Evolutionary conservation across 2,329 filamentous ascomycete species (phyloP).

Genomic region (Pseudogymnoascus sp.): DNA sequence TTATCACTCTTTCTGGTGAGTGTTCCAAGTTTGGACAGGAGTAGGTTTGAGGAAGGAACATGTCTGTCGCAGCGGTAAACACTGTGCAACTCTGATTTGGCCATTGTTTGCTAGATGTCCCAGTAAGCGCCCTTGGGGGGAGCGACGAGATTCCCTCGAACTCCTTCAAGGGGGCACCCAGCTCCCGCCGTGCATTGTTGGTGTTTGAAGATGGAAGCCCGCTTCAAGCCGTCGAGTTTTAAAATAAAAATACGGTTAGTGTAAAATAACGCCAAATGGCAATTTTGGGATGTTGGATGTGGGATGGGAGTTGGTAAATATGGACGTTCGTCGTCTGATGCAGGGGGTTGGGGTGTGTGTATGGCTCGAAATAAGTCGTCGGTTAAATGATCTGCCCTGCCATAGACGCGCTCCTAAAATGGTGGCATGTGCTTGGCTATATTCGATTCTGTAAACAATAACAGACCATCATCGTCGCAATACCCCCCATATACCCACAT

Average conservation of each 20-base stretch:
- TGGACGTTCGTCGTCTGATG: background rate
- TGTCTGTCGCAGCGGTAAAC: background rate
- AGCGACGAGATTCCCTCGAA: background rate
- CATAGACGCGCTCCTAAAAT: conserved; percentile 5
- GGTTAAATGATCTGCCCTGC: conserved; percentile 5
- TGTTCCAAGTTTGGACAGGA: background rate
- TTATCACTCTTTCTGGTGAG: background rate
- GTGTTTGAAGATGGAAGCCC: background rate
- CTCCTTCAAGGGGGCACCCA: background rate
- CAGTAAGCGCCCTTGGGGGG: background rate
- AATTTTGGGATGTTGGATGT: background rate
- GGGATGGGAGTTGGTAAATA: background rate
- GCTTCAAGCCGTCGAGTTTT: conserved; percentile 5
- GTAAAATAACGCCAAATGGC: background rate
- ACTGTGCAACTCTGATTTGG: conserved; percentile 5
- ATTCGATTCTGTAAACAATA: conserved; percentile 7
- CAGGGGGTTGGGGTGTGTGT: background rate
- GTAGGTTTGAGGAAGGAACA: background rate
- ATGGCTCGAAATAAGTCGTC: background rate
- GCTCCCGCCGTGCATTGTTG: conserved; percentile 1
- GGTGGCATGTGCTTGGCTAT: conserved; percentile 5
- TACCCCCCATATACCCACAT: background rate
- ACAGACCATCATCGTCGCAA: conserved; percentile 1
- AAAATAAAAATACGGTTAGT: background rate
- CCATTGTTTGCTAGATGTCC: background rate